Evolutionary conservation across 2,329 filamentous ascomycete genomes (phyloP).

Genomic region (Botrytis galanthina): DNA sequence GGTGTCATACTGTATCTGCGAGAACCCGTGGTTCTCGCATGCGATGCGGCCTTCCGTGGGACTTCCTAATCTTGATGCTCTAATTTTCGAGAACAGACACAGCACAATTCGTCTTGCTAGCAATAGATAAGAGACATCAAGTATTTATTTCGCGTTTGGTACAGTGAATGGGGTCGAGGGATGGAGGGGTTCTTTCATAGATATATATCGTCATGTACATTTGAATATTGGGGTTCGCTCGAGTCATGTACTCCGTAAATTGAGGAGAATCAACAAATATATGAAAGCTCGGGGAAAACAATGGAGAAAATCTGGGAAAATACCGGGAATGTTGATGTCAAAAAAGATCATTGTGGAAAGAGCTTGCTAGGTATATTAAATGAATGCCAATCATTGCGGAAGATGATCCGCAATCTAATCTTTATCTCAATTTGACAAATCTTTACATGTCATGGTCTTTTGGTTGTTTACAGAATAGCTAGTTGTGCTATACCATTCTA

Average conservation of each 20-base stretch:
- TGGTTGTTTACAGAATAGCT: background rate
- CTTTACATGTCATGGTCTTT: background rate
- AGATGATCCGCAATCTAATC: background rate
- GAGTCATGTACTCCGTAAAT: slow-evolving; percentile 17
- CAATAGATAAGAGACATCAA: slow-evolving; percentile 5
- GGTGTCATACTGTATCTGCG: slow-evolving; percentile 29
- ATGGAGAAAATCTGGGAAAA: slow-evolving; percentile 7
- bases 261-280: background rate
- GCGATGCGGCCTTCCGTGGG: slow-evolving; percentile 18
- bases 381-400: background rate
- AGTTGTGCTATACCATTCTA: background rate
- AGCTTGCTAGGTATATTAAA: background rate
- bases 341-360: background rate
- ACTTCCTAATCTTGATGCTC: slow-evolving; percentile 1
- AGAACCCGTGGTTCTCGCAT: slow-evolving; percentile 27
- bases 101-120: background rate
- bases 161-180: background rate
- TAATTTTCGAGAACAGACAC: background rate
- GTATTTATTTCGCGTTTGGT: background rate
- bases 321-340: background rate
- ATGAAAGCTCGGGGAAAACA: background rate
- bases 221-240: background rate
- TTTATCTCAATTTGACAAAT: background rate
- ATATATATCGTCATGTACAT: slow-evolving; percentile 9
- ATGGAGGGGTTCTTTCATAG: background rate